These are phyloP conservation scores for Chionographis japonica DNA, from an alignment of 106 monocot species.

Conservation along the genomic window DNA sequence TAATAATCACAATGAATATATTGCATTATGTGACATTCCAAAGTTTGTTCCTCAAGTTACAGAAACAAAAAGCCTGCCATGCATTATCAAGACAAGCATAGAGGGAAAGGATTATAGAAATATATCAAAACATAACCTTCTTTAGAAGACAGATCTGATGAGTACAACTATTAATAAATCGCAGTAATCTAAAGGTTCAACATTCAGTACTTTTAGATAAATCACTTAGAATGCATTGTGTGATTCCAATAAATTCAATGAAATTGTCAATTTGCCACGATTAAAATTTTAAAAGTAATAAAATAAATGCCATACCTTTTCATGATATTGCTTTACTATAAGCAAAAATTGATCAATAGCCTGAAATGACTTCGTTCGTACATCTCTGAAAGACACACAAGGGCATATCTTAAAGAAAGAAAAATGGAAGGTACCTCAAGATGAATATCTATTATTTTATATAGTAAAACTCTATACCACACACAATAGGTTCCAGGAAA, in stretches of 20 bases:
- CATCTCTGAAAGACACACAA: slow-evolving; percentile 54
- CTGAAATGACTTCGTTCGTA: slow-evolving; percentile 89
- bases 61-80: no score
- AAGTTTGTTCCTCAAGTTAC: no score
- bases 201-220: no score
- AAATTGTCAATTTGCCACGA: neutral
- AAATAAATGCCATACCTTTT: slow-evolving; percentile 53
- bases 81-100: no score
- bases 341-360: slow-evolving; percentile 89
- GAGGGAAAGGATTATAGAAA: neutral
- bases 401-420: neutral
- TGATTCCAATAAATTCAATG: neutral
- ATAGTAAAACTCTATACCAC: neutral
- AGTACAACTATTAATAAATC: no score
- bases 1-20: no score
- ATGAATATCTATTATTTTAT: neutral
- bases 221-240: no score
- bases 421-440: neutral
- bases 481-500: no score
- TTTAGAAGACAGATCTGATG: neutral
- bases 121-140: neutral
- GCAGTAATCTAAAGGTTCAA: no score
- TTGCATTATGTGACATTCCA: no score
- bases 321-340: slow-evolving; percentile 86
- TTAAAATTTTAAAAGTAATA: neutral